Evolutionary conservation across 495 filamentous ascomycete genomes (phyloP).

Genomic region (Aspergillus bertholletiae): DNA sequence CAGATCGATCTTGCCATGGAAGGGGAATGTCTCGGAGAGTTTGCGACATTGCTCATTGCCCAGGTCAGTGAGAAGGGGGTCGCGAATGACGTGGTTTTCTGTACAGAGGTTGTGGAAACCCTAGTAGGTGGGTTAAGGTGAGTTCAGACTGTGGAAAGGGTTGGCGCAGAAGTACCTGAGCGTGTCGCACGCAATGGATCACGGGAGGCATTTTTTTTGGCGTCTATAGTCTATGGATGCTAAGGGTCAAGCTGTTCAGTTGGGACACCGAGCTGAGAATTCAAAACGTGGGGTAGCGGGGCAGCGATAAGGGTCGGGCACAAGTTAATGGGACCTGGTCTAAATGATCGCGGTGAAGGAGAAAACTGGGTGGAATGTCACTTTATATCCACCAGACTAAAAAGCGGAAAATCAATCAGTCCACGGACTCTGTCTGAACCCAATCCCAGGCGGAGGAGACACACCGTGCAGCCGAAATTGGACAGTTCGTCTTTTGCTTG

Average conservation of each 20-base stretch:
- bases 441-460: constrained; percentile 2
- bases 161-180: constrained; percentile 38
- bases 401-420: neutral
- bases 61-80: constrained; percentile 73
- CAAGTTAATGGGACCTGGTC: neutral
- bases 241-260: neutral
- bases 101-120: constrained; percentile 77
- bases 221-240: neutral
- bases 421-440: neutral
- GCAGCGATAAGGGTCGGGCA: neutral
- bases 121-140: constrained; percentile 31
- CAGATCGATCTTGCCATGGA: constrained; percentile 60
- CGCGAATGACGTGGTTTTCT: constrained; percentile 69
- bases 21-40: constrained; percentile 61
- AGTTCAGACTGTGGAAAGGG: neutral
- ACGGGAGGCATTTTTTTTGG: constrained; percentile 31
- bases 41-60: constrained; percentile 72
- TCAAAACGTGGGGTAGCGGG: constrained; percentile 14
- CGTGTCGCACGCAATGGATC: constrained; percentile 52
- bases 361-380: neutral
- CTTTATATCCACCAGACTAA: neutral
- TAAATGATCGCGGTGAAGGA: neutral
- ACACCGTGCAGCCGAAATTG: neutral
- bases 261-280: neutral
- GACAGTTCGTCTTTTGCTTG: neutral